These are phyloP conservation scores for Vanrija sp. DNA, from an alignment of 1,284 basidiomycete species.

Conservation along the genomic window DNA sequence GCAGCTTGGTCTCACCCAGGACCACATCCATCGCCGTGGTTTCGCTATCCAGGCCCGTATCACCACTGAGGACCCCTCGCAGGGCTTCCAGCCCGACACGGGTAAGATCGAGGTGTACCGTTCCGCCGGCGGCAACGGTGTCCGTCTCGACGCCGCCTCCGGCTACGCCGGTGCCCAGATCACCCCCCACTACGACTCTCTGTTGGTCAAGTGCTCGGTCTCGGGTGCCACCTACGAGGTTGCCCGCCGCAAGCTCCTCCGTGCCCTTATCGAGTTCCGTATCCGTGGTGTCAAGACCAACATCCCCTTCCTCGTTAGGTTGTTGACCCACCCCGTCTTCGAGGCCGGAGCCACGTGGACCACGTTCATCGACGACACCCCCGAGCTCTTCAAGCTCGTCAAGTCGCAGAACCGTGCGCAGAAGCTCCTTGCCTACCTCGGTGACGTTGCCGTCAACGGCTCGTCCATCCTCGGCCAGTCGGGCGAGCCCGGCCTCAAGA, in stretches of 20 bases:
- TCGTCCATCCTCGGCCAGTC: constrained; percentile 73
- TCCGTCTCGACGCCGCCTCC: constrained; percentile 93
- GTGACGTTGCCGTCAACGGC: constrained; percentile 95
- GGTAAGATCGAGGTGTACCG: constrained; percentile 99
- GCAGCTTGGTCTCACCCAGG: constrained; percentile 94
- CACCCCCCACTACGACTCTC: constrained; percentile 97
- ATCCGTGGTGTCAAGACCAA: constrained; percentile 99
- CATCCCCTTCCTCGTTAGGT: constrained; percentile 97
- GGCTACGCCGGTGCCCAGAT: constrained; percentile 99
- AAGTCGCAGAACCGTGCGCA: constrained; percentile 98
- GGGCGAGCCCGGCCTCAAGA: constrained; percentile 91
- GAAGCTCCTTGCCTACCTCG: constrained; percentile 93
- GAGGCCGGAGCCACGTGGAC: constrained; percentile 97
- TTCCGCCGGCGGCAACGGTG: constrained; percentile 97
- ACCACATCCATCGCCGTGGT: constrained; percentile 91
- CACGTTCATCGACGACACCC: constrained; percentile 99
- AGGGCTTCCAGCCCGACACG: constrained; percentile 94
- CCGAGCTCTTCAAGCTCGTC: constrained; percentile 96
- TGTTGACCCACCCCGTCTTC: constrained; percentile 96
- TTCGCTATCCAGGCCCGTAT: constrained; percentile 99
- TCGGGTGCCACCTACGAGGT: constrained; percentile 98
- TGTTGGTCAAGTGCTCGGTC: constrained; percentile 94
- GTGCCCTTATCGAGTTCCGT: constrained; percentile 97
- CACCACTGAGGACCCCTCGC: constrained; percentile 94
- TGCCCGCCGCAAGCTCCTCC: constrained; percentile 96